These are phyloP conservation scores for Scheffersomyces spartinae DNA, from an alignment of 805 yeast genomes.

Conservation along the genomic window DNA sequence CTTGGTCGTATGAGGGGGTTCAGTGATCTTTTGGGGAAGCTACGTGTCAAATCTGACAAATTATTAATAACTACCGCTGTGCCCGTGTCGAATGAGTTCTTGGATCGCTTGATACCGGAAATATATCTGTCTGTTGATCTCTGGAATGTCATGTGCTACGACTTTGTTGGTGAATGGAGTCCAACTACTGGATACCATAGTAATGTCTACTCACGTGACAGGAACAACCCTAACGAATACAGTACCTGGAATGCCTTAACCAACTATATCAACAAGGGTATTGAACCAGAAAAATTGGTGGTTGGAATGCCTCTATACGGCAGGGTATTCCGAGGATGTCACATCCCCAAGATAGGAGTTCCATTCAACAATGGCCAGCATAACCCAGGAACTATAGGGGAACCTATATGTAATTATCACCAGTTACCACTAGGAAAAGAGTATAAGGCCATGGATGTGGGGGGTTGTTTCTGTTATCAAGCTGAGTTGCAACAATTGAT, in stretches of 20 bases:
- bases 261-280: slow-evolving; percentile 30
- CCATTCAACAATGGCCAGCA: slow-evolving; percentile 21
- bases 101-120: slow-evolving; percentile 32
- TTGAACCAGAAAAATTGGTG: slow-evolving; percentile 40
- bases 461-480: slow-evolving; percentile 45
- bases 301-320: slow-evolving; percentile 91
- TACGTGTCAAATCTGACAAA: slow-evolving; percentile 16
- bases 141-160: slow-evolving; percentile 91
- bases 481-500: slow-evolving; percentile 27
- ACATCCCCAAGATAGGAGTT: slow-evolving; percentile 28
- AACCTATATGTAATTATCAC: slow-evolving; percentile 44
- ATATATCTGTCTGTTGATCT: slow-evolving; percentile 50
- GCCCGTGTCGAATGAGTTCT: slow-evolving; percentile 48
- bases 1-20: slow-evolving; percentile 10
- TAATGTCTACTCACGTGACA: slow-evolving; percentile 35
- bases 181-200: slow-evolving; percentile 52
- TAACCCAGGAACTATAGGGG: too few species aligned
- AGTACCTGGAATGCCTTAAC: slow-evolving; percentile 40
- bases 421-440: slow-evolving; percentile 36
- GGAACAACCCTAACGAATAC: slow-evolving; percentile 23
- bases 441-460: slow-evolving; percentile 43
- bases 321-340: slow-evolving; percentile 19
- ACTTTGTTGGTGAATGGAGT: slow-evolving; percentile 76
- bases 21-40: slow-evolving; percentile 30
- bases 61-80: slow-evolving; percentile 61